phyloP scores from a whole-genome alignment of 2,329 filamentous ascomycete species.

The Colletotrichum musae region DNA sequence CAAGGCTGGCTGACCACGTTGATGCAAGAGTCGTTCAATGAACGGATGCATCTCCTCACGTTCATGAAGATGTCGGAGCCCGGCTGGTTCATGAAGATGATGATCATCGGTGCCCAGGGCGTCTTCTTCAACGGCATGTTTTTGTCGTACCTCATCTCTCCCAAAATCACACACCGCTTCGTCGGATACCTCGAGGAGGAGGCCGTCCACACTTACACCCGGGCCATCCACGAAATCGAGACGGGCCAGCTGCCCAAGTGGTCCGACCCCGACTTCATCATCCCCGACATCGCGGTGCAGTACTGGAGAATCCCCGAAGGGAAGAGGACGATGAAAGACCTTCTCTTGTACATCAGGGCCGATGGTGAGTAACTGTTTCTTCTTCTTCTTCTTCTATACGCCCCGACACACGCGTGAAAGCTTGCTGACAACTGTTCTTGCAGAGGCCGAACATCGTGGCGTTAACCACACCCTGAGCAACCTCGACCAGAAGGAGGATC shows the following conservation, averaged over 20 bases:
- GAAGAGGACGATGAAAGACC: conserved; percentile 84
- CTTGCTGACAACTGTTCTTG: conserved; percentile 35
- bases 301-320: conserved; percentile 97
- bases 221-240: conserved; percentile 89
- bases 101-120: conserved; percentile 93
- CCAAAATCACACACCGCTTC: conserved; percentile 92
- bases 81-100: conserved; percentile 89
- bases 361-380: conserved; percentile 57
- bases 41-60: conserved; percentile 92
- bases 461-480: conserved; percentile 97
- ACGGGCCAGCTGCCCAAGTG: conserved; percentile 87
- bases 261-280: conserved; percentile 76
- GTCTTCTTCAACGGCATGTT: conserved; percentile 98
- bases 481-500: conserved; percentile 86
- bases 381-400: background rate
- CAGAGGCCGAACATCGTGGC: conserved; percentile 88
- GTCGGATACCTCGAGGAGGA: conserved; percentile 98
- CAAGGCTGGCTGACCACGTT: conserved; percentile 98
- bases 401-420: background rate
- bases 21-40: conserved; percentile 91
- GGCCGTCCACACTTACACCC: conserved; percentile 94
- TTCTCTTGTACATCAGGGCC: conserved; percentile 90
- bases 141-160: conserved; percentile 87
- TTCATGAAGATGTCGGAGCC: conserved; percentile 88
- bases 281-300: conserved; percentile 89